Evolutionary conservation across 345 rosid species (phyloP), one percentile per base, ranked within the genome.

Genomic region (Camelina laxa): DNA sequence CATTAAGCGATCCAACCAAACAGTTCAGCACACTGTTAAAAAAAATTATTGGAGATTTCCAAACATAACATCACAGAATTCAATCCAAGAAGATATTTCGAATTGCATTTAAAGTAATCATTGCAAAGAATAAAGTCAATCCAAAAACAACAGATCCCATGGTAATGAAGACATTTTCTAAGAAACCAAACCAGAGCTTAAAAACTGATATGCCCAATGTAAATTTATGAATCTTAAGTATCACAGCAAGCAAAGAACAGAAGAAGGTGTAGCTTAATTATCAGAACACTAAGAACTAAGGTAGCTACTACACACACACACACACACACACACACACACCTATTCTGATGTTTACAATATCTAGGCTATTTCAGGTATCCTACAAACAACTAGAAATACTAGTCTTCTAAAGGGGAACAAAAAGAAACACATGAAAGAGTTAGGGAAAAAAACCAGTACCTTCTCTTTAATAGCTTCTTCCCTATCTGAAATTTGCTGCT

Each of bases 401-500:
- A 3, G 7, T 49, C 24, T 47, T 47, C 1, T 22, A 55, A 53
- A 31, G 16, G 4, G 17, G 6, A 75, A 59, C 47, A 65, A 35
- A 16, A 5, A 42, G 11, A 57, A 56, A 42, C 12, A 9, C 3
- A 35, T 5, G 1, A 2, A 51, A 61, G 30, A 75, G 10, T 38
- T 27, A 0, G 30, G n/a, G n/a, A 27, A 27, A 27, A 0, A 39
- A 69, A 48, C 10, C 16, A 65, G 60, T 75, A 93, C 98, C 97
- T 89, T 90, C 84, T 90, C 98, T 80, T 93, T 93, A 1, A 90
- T 87, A 60, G 84, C 88, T 71, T 89, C 96, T 81, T 86, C 92
- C 66, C 83, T 83, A 50, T 79, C 76, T 1, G 87, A 83, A 59
- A 83, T 63, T 14, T 75, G 91, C 61, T 79, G 81, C 56, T 87